These are phyloP conservation scores for Blastocladiella emersonii DNA, from an alignment of 371 early-diverging fungal genomes.

Conservation along the genomic window DNA sequence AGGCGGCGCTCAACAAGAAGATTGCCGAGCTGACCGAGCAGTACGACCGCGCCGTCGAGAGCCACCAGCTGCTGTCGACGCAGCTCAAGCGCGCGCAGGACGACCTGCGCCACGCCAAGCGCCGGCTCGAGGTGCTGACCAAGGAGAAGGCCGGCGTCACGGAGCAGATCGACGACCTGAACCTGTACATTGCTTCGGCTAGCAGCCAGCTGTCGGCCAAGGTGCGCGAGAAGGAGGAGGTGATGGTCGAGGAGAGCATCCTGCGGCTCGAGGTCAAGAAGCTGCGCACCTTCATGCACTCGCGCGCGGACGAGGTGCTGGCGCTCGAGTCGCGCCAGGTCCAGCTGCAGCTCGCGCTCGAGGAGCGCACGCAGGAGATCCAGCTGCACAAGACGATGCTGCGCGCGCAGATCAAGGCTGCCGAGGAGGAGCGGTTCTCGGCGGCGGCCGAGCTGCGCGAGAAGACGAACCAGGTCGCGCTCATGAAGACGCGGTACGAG, in stretches of 20 bases:
- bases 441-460: slow-evolving; percentile 33
- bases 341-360: slow-evolving; percentile 30
- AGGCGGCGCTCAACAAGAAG: slow-evolving; percentile 22
- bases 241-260: slow-evolving; percentile 41
- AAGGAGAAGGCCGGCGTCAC: slow-evolving; percentile 23
- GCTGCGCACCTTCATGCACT: slow-evolving; percentile 27
- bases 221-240: slow-evolving; percentile 36
- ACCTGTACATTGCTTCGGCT: slow-evolving; percentile 33
- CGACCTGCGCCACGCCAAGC: slow-evolving; percentile 28
- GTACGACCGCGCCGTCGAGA: slow-evolving; percentile 20
- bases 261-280: slow-evolving; percentile 35
- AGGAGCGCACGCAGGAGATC: slow-evolving; percentile 36
- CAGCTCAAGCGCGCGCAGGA: slow-evolving; percentile 37
- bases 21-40: slow-evolving; percentile 24
- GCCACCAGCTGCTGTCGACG: slow-evolving; percentile 21
- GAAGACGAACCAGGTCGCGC: slow-evolving; percentile 28
- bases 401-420: slow-evolving; percentile 23
- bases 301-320: slow-evolving; percentile 33
- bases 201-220: slow-evolving; percentile 29
- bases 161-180: slow-evolving; percentile 30
- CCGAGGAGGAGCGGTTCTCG: slow-evolving; percentile 31
- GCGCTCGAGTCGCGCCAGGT: slow-evolving; percentile 31
- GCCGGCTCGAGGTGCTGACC: slow-evolving; percentile 22
- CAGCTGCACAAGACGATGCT: slow-evolving; percentile 34
- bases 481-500: slow-evolving; percentile 33